A percentile compares a stretch with the other conserved stretches of the same genome.
Evolutionary conservation across 257 asterid genomes (phyloP).

Genomic region (Linderniella brevidens): DNA sequence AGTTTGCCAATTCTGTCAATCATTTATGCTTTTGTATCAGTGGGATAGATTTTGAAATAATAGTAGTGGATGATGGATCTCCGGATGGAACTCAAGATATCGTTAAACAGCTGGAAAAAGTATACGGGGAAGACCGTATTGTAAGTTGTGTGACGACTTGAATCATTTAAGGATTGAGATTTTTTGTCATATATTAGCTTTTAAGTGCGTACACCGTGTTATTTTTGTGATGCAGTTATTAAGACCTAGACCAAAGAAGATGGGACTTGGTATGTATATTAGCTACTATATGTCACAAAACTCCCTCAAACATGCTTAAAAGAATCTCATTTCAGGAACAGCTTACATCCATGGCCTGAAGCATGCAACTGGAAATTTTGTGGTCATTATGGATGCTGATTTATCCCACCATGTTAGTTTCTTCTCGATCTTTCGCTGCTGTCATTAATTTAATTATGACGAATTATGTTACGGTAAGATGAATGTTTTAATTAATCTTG

Average conservation of each 20-base stretch:
- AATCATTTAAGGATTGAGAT: slow-evolving; percentile 6
- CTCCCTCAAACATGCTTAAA: slow-evolving; percentile 10
- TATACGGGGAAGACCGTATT: slow-evolving; percentile 78
- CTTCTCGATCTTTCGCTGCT: slow-evolving; percentile 7
- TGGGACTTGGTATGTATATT: slow-evolving; percentile 65
- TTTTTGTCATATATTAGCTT: background rate
- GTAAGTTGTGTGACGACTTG: slow-evolving; percentile 27
- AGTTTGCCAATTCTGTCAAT: no score
- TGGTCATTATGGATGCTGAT: slow-evolving; percentile 98
- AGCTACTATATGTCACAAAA: slow-evolving; percentile 7
- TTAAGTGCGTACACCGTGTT: slow-evolving; percentile 6
- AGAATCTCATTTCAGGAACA: slow-evolving; percentile 49
- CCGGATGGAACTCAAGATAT: slow-evolving; percentile 98
- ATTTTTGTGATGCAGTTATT: slow-evolving; percentile 41
- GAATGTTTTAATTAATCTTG: no score
- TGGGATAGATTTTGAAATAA: slow-evolving; percentile 72
- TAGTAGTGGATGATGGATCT: slow-evolving; percentile 96
- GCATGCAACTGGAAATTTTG: slow-evolving; percentile 78
- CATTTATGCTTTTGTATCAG: slow-evolving; percentile 21
- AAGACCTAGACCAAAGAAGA: slow-evolving; percentile 81
- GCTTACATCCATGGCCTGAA: slow-evolving; percentile 89
- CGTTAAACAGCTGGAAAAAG: slow-evolving; percentile 72
- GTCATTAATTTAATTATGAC: background rate
- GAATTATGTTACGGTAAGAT: slow-evolving; percentile 4
- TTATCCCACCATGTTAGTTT: slow-evolving; percentile 90